Evolutionary conservation across 441 rosid genomes (phyloP).

Genomic region (Erodium moschatum): DNA sequence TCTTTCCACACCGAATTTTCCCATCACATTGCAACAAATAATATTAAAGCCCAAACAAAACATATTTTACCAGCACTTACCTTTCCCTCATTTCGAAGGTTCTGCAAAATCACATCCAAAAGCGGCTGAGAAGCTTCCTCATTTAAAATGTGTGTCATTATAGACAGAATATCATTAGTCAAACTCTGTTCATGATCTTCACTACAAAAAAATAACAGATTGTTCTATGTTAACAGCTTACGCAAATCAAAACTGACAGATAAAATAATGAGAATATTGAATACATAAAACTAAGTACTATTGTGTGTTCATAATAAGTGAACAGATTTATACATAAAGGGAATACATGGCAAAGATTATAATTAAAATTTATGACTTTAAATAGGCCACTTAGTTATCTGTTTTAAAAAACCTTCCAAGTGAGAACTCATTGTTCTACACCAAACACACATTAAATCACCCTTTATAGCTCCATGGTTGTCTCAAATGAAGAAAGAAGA

Average conservation of each 20-base stretch:
- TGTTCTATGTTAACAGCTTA: conserved; percentile 13
- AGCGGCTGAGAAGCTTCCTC: conserved; percentile 67
- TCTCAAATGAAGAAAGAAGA: too few species aligned
- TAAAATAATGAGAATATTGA: conserved; percentile 14
- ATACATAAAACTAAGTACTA: background rate
- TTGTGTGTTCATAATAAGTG: too few species aligned
- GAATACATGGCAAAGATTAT: too few species aligned
- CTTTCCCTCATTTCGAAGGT: conserved; percentile 62
- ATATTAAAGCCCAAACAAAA: conserved; percentile 9
- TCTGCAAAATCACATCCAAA: conserved; percentile 49
- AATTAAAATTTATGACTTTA: too few species aligned
- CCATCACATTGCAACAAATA: background rate
- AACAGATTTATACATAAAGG: too few species aligned
- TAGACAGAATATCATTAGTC: conserved; percentile 48
- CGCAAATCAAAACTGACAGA: background rate
- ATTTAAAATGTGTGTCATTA: conserved; percentile 52
- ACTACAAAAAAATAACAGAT: conserved; percentile 33
- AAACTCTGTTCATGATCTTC: conserved; percentile 53
- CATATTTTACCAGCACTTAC: conserved; percentile 30
- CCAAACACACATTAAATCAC: too few species aligned
- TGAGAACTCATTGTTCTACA: too few species aligned
- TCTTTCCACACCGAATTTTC: conserved; percentile 4
- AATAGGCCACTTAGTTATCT: too few species aligned
- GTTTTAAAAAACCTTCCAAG: too few species aligned
- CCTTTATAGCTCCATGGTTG: too few species aligned